phyloP scores from a whole-genome alignment of 2,329 filamentous ascomycete species.

The Talaromyces sp. region DNA sequence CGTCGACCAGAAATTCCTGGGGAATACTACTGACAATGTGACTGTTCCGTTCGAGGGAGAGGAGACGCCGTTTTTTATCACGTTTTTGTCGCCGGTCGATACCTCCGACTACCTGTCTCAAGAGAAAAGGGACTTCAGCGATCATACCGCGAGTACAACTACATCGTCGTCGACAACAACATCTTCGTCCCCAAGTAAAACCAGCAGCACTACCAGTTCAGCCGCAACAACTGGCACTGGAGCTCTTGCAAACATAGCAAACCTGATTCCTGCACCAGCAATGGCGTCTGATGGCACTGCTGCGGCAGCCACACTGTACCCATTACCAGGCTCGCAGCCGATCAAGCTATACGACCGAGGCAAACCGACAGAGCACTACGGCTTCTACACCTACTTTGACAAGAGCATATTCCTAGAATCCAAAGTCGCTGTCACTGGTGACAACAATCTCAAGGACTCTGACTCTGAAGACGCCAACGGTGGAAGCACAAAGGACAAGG shows the following conservation, averaged over 20 bases:
- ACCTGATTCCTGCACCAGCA: constrained; percentile 58
- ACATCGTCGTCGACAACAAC: not conserved
- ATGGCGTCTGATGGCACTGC: constrained; percentile 66
- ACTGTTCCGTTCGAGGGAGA: constrained; percentile 72
- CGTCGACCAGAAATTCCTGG: constrained; percentile 73
- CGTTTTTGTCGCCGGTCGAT: constrained; percentile 50
- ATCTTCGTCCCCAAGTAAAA: not conserved
- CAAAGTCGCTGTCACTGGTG: constrained; percentile 38
- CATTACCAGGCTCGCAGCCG: constrained; percentile 64
- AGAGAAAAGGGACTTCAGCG: not conserved
- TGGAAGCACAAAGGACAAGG: constrained; percentile 42
- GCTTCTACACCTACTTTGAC: constrained; percentile 89
- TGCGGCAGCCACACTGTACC: constrained; percentile 65
- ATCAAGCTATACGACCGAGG: constrained; percentile 81
- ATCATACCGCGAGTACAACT: not conserved
- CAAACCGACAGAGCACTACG: constrained; percentile 76
- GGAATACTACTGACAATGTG: constrained; percentile 76
- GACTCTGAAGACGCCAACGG: constrained; percentile 45
- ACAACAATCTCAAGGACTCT: constrained; percentile 33
- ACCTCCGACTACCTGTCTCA: not conserved
- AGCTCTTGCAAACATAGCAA: constrained; percentile 6
- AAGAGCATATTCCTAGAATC: constrained; percentile 77
- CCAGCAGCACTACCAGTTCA: not conserved
- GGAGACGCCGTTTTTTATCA: constrained; percentile 83
- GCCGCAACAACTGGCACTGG: not conserved